These are phyloP conservation scores for Zizania latifolia DNA, from an alignment of 176 grass and related monocot species.

Conservation along the genomic window DNA sequence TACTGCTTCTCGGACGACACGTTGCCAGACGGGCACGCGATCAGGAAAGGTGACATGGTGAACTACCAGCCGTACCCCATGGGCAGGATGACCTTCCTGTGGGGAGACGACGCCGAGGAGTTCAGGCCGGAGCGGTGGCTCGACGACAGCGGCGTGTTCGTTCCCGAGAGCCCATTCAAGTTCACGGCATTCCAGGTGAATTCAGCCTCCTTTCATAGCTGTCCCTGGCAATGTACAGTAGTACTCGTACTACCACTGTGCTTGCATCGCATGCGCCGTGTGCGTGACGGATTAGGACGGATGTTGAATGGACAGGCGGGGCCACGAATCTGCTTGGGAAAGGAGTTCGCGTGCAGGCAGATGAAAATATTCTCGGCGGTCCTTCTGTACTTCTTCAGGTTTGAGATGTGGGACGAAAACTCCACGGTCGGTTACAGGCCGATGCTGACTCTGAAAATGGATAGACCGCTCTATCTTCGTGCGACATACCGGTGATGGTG, in stretches of 20 bases:
- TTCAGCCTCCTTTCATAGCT: neutral
- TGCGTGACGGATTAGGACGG: neutral
- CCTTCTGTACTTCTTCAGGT: conserved; percentile 53
- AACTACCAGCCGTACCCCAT: conserved; percentile 73
- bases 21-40: conserved; percentile 50
- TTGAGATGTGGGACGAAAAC: conserved; percentile 45
- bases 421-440: conserved; percentile 27
- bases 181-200: conserved; percentile 80
- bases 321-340: conserved; percentile 73
- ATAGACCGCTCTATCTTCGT: conserved; percentile 42
- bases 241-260: no score
- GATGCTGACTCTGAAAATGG: conserved; percentile 58
- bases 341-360: conserved; percentile 85
- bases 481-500: no score
- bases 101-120: conserved; percentile 64
- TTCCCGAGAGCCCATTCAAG: conserved; percentile 63
- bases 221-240: neutral
- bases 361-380: conserved; percentile 66
- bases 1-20: conserved; percentile 67
- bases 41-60: conserved; percentile 71
- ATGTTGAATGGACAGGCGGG: conserved; percentile 37
- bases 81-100: conserved; percentile 81
- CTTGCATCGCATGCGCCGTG: no score
- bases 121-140: conserved; percentile 86
- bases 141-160: conserved; percentile 39